Percentiles rank a stretch among this genome's conserved stretches.
Conservation (phyloP, 352 stramenopile genomes). For the Phytophthora idaei region DNA sequence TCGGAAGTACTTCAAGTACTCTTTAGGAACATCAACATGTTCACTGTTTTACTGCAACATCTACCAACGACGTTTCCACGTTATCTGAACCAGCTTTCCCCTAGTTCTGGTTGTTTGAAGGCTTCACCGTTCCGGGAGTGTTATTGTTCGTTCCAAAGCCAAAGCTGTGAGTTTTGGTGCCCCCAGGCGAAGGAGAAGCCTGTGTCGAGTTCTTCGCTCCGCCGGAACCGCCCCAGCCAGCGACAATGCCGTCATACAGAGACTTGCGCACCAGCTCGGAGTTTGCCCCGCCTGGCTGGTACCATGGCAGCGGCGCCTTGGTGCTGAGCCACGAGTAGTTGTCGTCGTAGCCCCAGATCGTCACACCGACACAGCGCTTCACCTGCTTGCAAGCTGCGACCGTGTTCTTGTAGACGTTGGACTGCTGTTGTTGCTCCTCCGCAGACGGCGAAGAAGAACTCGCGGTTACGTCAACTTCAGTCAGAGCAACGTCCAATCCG, state of each 20-base stretch:
- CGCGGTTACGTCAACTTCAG: constrained; percentile 30
- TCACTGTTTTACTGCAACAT: no score
- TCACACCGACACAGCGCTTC: constrained; percentile 33
- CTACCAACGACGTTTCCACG: no score
- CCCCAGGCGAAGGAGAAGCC: not conserved
- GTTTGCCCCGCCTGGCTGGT: constrained; percentile 26
- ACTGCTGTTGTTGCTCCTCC: constrained; percentile 19
- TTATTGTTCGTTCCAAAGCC: no score
- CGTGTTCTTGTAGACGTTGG: constrained; percentile 26
- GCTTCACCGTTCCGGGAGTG: constrained; percentile 11
- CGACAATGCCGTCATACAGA: constrained; percentile 36
- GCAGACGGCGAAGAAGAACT: constrained; percentile 19
- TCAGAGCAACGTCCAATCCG: constrained; percentile 35
- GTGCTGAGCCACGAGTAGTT: constrained; percentile 37
- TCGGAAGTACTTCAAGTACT: no score
- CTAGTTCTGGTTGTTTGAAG: not conserved
- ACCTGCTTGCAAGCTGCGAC: constrained; percentile 33
- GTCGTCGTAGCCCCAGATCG: constrained; percentile 33
- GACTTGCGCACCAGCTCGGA: constrained; percentile 27
- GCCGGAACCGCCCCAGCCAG: constrained; percentile 16
- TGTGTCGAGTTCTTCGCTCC: constrained; percentile 7
- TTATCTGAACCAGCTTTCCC: no score
- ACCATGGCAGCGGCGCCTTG: constrained; percentile 28
- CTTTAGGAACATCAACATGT: no score
- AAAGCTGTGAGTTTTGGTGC: constrained; percentile 10